These are phyloP conservation scores for Stevia rebaudiana DNA, from an alignment of 140 eudicot genomes.

Conservation along the genomic window DNA sequence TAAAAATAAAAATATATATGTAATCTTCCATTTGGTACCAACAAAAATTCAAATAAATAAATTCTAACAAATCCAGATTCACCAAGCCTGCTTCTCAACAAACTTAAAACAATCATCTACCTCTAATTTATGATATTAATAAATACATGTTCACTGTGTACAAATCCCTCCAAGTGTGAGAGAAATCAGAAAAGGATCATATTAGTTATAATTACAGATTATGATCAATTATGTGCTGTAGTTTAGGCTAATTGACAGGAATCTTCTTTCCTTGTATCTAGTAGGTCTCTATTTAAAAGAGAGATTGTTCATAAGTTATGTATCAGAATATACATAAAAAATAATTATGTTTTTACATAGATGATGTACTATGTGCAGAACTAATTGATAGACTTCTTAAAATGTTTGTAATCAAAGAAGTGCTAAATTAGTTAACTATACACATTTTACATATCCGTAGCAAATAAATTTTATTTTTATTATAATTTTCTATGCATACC, in stretches of 20 bases:
- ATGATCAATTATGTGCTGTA: not conserved
- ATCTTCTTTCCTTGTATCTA: not conserved
- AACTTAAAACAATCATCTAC: conserved; percentile 6
- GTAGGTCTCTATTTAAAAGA: not conserved
- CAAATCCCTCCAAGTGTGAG: not conserved
- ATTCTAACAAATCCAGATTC: conserved; percentile 1
- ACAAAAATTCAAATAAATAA: not conserved
- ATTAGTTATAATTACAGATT: not conserved
- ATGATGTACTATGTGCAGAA: not conserved
- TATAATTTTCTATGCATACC: conserved; percentile 47
- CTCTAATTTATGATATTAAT: not conserved
- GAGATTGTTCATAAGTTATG: not conserved
- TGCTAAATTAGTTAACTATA: not conserved
- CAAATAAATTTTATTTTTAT: not conserved
- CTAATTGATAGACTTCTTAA: conserved; percentile 6
- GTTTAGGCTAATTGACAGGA: not conserved
- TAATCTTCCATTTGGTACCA: not conserved
- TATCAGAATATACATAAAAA: not conserved
- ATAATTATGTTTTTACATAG: not conserved
- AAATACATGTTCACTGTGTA: not conserved
- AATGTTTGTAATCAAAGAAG: not conserved
- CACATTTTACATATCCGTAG: conserved; percentile 2
- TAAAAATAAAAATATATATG: not conserved
- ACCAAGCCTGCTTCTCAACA: conserved; percentile 6
- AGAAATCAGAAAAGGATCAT: not conserved